Conservation (phyloP, 257 asterid species). For the Leptodermis oblonga region DNA sequence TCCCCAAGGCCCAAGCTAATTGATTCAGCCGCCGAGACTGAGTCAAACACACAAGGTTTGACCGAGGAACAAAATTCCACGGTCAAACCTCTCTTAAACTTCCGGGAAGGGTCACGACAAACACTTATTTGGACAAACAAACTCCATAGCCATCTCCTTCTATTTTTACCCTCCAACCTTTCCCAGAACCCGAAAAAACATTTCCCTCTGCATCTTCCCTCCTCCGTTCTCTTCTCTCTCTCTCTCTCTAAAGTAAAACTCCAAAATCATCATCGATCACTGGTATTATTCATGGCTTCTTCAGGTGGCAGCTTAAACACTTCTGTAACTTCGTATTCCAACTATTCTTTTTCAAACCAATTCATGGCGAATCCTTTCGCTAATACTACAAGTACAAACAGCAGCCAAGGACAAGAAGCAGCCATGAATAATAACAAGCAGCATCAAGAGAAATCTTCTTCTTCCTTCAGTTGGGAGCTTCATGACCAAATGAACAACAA, state of each 20-base stretch:
- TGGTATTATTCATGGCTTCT: conserved; percentile 21
- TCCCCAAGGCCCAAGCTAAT: neutral
- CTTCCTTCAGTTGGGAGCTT: conserved; percentile 30
- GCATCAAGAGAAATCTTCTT: neutral
- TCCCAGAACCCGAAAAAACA: neutral
- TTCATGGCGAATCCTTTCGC: conserved; percentile 32
- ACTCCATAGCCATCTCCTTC: neutral
- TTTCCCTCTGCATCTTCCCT: neutral
- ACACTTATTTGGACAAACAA: neutral
- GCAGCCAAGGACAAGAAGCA: conserved; percentile 4
- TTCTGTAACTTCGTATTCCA: conserved; percentile 19
- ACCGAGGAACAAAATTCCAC: conserved; percentile 25
- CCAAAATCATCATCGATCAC: neutral
- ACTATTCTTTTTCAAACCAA: conserved; percentile 21
- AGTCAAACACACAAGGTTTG: conserved; percentile 63
- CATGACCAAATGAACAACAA: conserved; percentile 12
- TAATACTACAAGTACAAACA: neutral
- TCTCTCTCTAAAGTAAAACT: neutral
- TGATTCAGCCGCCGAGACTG: conserved; percentile 55
- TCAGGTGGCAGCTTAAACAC: conserved; percentile 32
- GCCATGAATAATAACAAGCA: conserved; percentile 12
- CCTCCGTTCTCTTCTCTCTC: neutral
- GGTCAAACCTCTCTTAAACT: conserved; percentile 32
- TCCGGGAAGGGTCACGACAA: conserved; percentile 23
- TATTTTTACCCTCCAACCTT: neutral